Evolutionary conservation across 2,329 filamentous ascomycete species (phyloP).

Genomic region (Incumbomyces lentus): DNA sequence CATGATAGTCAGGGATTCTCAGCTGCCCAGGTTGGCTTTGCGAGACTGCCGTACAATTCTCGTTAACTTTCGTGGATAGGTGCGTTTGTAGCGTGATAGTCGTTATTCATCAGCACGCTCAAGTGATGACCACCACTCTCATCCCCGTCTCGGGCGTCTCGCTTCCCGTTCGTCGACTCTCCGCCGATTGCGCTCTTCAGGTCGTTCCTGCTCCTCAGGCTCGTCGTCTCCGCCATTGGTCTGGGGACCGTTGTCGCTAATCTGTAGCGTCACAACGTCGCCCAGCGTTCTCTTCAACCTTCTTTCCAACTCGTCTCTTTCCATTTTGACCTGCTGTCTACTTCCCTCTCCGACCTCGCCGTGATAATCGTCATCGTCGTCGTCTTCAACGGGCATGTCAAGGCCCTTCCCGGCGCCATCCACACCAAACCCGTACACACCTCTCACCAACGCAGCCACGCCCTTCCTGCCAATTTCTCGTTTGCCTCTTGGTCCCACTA

Average conservation of each 20-base stretch:
- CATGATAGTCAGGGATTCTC: no score
- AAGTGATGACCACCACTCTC: no score
- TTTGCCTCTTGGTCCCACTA: constrained; percentile 74
- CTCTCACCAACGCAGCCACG: constrained; percentile 57
- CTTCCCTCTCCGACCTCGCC: constrained; percentile 41
- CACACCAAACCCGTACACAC: constrained; percentile 39
- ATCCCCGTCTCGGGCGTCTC: no score
- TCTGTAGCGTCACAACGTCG: constrained; percentile 8
- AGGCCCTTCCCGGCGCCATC: constrained; percentile 7
- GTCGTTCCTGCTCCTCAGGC: no score
- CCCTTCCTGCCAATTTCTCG: constrained; percentile 72
- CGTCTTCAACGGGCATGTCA: constrained; percentile 1
- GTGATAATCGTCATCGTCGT: constrained; percentile 17
- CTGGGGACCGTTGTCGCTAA: background rate
- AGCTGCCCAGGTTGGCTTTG: no score
- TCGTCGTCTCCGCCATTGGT: background rate
- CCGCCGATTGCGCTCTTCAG: no score
- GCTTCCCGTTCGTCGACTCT: no score
- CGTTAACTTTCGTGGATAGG: no score
- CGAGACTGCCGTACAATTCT: no score
- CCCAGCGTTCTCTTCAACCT: constrained; percentile 54
- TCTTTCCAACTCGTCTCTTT: constrained; percentile 44
- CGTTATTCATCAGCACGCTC: no score
- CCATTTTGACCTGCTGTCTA: constrained; percentile 23
- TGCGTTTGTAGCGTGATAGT: no score